phyloP scores from a whole-genome alignment of 2,329 filamentous ascomycete genomes.

The Diaporthe nobilis region DNA sequence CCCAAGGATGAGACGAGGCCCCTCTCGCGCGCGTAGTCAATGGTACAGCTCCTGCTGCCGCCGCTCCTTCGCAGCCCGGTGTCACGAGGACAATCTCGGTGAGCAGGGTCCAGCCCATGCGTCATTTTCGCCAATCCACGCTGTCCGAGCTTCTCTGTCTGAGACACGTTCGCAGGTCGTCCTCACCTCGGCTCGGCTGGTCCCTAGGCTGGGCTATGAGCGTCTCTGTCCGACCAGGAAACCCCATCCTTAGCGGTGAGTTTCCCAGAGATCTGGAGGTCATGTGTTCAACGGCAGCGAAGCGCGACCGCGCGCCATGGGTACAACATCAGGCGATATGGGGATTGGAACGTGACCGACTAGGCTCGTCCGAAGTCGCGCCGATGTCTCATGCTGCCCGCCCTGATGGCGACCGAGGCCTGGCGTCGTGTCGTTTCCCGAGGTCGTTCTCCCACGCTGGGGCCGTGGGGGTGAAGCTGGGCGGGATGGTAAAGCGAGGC shows the following conservation, averaged over 20 bases:
- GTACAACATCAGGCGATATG: constrained; percentile 11
- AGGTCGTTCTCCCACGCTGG: background rate
- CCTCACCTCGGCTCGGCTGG: constrained; percentile 28
- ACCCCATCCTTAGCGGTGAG: constrained; percentile 16
- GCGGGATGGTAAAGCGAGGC: background rate
- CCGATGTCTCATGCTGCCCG: constrained; percentile 14
- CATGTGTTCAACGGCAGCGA: constrained; percentile 20
- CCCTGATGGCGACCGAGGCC: background rate
- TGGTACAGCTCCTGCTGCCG: constrained; percentile 14
- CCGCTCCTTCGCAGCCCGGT: constrained; percentile 11
- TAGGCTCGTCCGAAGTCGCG: constrained; percentile 21
- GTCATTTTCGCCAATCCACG: constrained; percentile 24
- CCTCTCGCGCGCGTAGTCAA: background rate
- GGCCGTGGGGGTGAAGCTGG: constrained; percentile 11
- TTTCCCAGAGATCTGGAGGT: constrained; percentile 5
- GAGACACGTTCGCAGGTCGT: constrained; percentile 33
- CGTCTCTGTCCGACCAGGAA: background rate
- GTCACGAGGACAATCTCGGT: constrained; percentile 35
- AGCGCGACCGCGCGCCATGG: constrained; percentile 5
- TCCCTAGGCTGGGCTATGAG: background rate
- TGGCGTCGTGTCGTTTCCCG: background rate
- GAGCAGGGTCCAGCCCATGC: constrained; percentile 23
- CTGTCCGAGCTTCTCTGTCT: constrained; percentile 6
- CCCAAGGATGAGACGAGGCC: background rate
- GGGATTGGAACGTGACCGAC: constrained; percentile 3